Evolutionary conservation across 257 asterid species (phyloP).

Genomic region (Capsicum chinense): DNA sequence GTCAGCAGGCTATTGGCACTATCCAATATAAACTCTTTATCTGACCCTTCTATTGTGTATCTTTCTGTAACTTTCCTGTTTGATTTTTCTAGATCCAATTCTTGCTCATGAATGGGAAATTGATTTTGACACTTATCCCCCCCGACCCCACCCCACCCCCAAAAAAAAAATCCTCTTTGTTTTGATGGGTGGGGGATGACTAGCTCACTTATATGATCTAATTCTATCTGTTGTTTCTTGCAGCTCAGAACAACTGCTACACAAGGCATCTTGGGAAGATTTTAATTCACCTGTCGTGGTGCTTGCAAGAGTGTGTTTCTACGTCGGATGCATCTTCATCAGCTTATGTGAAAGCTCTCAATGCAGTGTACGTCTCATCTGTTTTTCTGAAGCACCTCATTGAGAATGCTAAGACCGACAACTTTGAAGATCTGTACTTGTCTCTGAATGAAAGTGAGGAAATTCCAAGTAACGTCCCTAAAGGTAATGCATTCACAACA

Average conservation of each 20-base stretch:
- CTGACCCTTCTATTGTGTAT: background rate
- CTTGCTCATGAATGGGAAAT: background rate
- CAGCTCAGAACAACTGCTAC: conserved; percentile 77
- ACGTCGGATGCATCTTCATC: conserved; percentile 60
- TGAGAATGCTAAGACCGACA: conserved; percentile 72
- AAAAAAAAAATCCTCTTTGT: too few relatives aligned
- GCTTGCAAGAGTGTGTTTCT: conserved; percentile 86
- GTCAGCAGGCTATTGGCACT: background rate
- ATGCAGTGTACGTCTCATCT: conserved; percentile 80
- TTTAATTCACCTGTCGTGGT: conserved; percentile 81
- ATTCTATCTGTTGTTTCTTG: conserved; percentile 37
- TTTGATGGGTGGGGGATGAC: background rate
- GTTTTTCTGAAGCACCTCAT: conserved; percentile 83
- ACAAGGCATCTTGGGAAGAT: conserved; percentile 93
- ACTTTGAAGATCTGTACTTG: conserved; percentile 76
- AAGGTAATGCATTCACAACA: conserved; percentile 53
- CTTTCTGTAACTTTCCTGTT: background rate
- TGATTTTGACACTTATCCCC: background rate
- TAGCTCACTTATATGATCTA: background rate
- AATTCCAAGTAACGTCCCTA: conserved; percentile 56
- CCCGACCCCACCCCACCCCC: background rate
- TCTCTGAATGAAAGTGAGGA: conserved; percentile 73
- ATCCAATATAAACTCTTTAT: background rate
- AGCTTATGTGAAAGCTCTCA: conserved; percentile 72
- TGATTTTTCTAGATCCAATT: background rate